Percentiles rank a stretch among this genome's conserved stretches.
These are phyloP conservation scores for Apiotrichum laibachii DNA, from an alignment of 1,284 basidiomycete species.

Conservation along the genomic window DNA sequence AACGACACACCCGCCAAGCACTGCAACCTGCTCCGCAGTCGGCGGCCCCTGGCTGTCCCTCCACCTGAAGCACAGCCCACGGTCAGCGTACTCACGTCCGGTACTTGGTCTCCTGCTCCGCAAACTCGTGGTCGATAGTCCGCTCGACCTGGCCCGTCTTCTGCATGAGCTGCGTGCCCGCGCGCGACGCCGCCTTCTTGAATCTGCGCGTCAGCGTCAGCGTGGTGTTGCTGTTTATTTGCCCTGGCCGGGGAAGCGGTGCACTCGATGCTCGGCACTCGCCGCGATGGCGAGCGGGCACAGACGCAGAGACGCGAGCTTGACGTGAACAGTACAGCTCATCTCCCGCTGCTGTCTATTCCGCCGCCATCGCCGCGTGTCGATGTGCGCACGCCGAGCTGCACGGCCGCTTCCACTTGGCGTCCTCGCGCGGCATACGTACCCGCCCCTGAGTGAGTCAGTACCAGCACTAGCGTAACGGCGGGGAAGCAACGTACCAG, in stretches of 20 bases:
- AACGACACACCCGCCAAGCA: too few species aligned
- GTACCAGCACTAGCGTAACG: background rate
- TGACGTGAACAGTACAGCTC: background rate
- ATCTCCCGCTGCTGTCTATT: too few species aligned
- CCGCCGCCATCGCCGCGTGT: too few species aligned
- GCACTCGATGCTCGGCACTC: too few species aligned
- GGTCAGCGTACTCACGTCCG: conserved; percentile 63
- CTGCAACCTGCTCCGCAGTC: too few species aligned
- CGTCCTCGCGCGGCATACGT: background rate
- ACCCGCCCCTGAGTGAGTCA: conserved; percentile 1
- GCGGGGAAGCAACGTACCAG: background rate
- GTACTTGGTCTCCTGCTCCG: conserved; percentile 87
- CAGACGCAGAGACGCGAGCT: background rate
- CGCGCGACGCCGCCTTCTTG: conserved; percentile 91
- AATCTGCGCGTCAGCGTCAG: conserved; percentile 59
- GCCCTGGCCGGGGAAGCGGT: background rate
- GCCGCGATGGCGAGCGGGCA: too few species aligned
- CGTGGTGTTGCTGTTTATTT: background rate
- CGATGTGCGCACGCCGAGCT: too few species aligned
- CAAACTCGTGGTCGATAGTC: conserved; percentile 90
- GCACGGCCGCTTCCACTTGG: too few species aligned
- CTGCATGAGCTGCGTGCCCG: conserved; percentile 89
- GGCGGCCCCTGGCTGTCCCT: too few species aligned
- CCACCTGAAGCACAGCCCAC: background rate
- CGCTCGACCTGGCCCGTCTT: conserved; percentile 97